Evolutionary conservation across 2,329 filamentous ascomycete species (phyloP).

Genomic region (Sordariomycetes sp.): DNA sequence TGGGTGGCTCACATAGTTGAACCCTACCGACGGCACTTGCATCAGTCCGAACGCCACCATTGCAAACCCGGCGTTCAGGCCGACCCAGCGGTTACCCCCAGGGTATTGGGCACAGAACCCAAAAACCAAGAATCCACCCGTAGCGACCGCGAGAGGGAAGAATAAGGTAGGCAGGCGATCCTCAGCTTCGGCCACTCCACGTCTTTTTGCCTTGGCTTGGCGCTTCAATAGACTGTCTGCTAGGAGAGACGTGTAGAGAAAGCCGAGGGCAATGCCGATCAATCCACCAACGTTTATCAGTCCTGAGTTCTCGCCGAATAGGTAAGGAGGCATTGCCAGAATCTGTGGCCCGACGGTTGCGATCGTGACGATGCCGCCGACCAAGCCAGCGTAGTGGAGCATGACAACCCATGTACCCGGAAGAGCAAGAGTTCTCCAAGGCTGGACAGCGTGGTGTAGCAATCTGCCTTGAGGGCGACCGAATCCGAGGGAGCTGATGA

Average conservation of each 20-base stretch:
- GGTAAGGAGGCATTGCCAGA: slow-evolving; percentile 18
- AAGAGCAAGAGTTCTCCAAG: slow-evolving; percentile 10
- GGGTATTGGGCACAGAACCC: slow-evolving; percentile 25
- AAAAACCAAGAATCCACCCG: slow-evolving; percentile 23
- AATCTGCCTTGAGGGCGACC: slow-evolving; percentile 4
- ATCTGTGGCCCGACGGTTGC: slow-evolving; percentile 22
- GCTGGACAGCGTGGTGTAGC: not conserved
- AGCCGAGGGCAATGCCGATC: slow-evolving; percentile 18
- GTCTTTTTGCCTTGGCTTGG: slow-evolving; percentile 10
- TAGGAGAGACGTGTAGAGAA: slow-evolving; percentile 14
- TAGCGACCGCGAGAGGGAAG: slow-evolving; percentile 17
- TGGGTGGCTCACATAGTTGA: slow-evolving; percentile 24
- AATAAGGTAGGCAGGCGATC: slow-evolving; percentile 19
- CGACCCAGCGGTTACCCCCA: slow-evolving; percentile 19
- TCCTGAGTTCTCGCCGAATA: slow-evolving; percentile 21
- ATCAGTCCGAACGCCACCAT: slow-evolving; percentile 27
- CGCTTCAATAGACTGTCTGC: slow-evolving; percentile 14
- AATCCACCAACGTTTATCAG: slow-evolving; percentile 24
- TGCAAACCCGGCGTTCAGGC: slow-evolving; percentile 20
- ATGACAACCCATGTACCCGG: slow-evolving; percentile 25
- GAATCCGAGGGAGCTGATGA: slow-evolving; percentile 7
- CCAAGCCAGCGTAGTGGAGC: slow-evolving; percentile 25
- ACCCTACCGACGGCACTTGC: slow-evolving; percentile 27
- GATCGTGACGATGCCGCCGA: slow-evolving; percentile 23
- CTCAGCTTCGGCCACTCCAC: slow-evolving; percentile 23